Percentiles rank a stretch among this genome's conserved stretches.
phyloP scores from a whole-genome alignment of 208 protist species.

The Trypanosoma boissoni region DNA sequence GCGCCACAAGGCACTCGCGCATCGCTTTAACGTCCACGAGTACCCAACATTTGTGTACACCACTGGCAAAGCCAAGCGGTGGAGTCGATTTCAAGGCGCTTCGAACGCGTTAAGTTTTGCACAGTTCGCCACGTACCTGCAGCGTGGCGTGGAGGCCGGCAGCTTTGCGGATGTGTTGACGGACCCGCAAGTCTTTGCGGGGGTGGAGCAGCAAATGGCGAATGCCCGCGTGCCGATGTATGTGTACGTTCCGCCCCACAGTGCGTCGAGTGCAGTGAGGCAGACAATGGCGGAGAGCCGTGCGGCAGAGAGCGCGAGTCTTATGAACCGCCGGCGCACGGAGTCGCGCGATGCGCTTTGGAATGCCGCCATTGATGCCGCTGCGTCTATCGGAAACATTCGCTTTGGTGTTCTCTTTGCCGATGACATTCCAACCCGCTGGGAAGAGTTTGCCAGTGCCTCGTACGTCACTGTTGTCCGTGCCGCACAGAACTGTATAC shows the following conservation, averaged over 20 bases:
- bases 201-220: conserved; percentile 30
- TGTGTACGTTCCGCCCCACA: conserved; percentile 45
- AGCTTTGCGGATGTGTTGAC: conserved; percentile 69
- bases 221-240: conserved; percentile 64
- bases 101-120: conserved; percentile 52
- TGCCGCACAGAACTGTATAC: conserved; percentile 38
- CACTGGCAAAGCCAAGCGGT: conserved; percentile 45
- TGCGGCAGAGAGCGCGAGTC: background rate
- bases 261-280: background rate
- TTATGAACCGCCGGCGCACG: background rate
- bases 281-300: background rate
- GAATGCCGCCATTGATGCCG: conserved; percentile 55
- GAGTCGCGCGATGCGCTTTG: conserved; percentile 36
- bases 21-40: conserved; percentile 48
- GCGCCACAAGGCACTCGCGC: conserved; percentile 33
- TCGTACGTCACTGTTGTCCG: conserved; percentile 45
- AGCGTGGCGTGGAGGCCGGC: conserved; percentile 37
- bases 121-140: conserved; percentile 54
- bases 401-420: conserved; percentile 73
- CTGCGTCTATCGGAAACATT: conserved; percentile 60
- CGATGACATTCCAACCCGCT: conserved; percentile 28
- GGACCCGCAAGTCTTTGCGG: conserved; percentile 29
- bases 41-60: conserved; percentile 85
- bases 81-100: conserved; percentile 53
- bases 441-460: conserved; percentile 25